Conservation (phyloP, 768 basidiomycete species). For the Pisolithus microcarpus region DNA sequence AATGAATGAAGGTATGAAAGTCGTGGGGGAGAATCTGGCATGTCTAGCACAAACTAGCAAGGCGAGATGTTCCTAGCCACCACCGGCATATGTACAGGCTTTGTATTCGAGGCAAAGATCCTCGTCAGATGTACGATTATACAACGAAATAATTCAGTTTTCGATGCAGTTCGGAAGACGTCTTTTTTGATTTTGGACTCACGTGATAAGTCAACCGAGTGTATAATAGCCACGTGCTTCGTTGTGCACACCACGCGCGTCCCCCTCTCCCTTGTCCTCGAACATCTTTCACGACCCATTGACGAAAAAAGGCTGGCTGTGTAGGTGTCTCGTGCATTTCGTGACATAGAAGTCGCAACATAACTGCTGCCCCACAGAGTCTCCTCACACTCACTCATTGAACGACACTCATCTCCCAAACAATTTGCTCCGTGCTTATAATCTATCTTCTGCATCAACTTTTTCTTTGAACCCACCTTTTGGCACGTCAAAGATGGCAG, state of each 20-base stretch:
- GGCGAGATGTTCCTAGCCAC: neutral
- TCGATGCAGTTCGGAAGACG: neutral
- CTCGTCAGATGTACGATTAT: no score
- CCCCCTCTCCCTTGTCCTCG: neutral
- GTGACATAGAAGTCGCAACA: neutral
- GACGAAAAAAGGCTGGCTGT: slow-evolving; percentile 13
- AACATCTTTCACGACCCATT: slow-evolving; percentile 9
- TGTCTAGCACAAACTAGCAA: slow-evolving; percentile 8
- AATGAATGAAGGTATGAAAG: slow-evolving; percentile 10
- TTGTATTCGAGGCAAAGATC: slow-evolving; percentile 2
- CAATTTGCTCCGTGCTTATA: slow-evolving; percentile 3
- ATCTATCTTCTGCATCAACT: neutral
- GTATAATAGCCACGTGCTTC: slow-evolving; percentile 9
- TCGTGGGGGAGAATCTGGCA: slow-evolving; percentile 18
- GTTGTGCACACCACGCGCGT: slow-evolving; percentile 9
- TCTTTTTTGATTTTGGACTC: neutral
- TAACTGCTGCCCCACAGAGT: slow-evolving; percentile 9
- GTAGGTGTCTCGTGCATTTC: slow-evolving; percentile 1
- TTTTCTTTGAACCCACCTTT: neutral
- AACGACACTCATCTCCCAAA: slow-evolving; percentile 1
- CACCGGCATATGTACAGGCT: no score
- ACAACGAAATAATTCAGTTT: no score
- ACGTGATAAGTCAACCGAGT: slow-evolving; percentile 30
- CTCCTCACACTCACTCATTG: slow-evolving; percentile 17
- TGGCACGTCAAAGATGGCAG: slow-evolving; percentile 16